Percentiles rank a stretch among this genome's conserved stretches.
Evolutionary conservation across 495 filamentous ascomycete species (phyloP).

Genomic region (Friedmanniomyces endolithicus): DNA sequence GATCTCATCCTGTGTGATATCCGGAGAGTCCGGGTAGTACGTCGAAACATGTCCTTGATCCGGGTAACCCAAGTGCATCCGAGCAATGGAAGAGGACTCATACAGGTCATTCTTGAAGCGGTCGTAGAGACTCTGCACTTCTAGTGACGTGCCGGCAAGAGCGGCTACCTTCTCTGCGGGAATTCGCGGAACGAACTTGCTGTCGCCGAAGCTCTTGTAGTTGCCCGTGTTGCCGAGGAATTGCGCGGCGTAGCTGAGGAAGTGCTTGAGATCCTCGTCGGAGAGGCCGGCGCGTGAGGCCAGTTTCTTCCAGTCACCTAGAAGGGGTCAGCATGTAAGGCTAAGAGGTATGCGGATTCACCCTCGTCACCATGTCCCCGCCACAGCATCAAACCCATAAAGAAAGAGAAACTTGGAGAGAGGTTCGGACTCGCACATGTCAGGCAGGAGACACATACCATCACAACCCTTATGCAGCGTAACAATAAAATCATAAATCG

Average conservation of each 20-base stretch:
- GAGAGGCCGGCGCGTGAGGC: constrained; percentile 56
- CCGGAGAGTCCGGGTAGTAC: constrained; percentile 75
- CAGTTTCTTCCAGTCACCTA: constrained; percentile 66
- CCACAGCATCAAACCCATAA: neutral
- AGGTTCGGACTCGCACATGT: neutral
- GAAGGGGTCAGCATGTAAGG: neutral
- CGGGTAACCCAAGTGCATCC: constrained; percentile 78
- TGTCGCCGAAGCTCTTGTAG: constrained; percentile 92
- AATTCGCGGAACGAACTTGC: constrained; percentile 82
- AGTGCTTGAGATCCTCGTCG: constrained; percentile 55
- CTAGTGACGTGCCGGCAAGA: constrained; percentile 51
- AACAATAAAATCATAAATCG: constrained; percentile 84
- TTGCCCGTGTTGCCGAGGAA: constrained; percentile 89
- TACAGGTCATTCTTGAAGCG: constrained; percentile 65
- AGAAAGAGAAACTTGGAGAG: neutral
- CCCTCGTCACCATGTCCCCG: no score
- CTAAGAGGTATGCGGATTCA: neutral
- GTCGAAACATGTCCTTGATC: constrained; percentile 73
- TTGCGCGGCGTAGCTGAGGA: constrained; percentile 76
- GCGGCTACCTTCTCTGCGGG: constrained; percentile 51
- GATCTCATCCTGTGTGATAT: constrained; percentile 79
- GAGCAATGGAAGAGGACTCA: constrained; percentile 46
- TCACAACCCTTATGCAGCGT: constrained; percentile 56
- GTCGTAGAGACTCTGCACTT: constrained; percentile 49
- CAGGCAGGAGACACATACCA: constrained; percentile 2